Percentiles rank a stretch among this genome's conserved stretches.
Conservation (phyloP, 2,329 filamentous ascomycete genomes). For the Zasmidium angulare region DNA sequence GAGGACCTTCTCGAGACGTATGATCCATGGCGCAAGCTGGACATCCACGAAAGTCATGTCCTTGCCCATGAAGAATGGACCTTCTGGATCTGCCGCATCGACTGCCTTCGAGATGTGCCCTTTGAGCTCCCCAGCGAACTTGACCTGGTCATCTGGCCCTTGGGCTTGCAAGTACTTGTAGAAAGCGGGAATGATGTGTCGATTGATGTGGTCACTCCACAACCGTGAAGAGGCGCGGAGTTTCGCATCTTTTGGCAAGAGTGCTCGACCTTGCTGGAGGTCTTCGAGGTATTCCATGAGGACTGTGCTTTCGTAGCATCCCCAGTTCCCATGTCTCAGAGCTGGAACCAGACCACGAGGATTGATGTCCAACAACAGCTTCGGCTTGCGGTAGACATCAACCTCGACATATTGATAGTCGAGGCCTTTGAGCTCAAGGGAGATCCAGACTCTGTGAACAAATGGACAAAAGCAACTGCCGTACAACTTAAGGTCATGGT, state of each 20-base stretch:
- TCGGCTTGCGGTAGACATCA: conserved; percentile 73
- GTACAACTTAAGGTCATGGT: conserved; percentile 72
- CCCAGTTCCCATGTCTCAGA: conserved; percentile 76
- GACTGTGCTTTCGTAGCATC: conserved; percentile 76
- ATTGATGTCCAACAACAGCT: conserved; percentile 71
- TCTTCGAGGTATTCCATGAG: conserved; percentile 89
- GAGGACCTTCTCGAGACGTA: conserved; percentile 66
- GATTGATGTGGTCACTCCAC: conserved; percentile 81
- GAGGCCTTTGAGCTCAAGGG: conserved; percentile 74
- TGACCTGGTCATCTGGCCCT: conserved; percentile 58
- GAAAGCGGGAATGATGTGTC: conserved; percentile 72
- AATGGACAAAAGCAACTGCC: conserved; percentile 86
- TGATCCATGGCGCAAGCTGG: conserved; percentile 72
- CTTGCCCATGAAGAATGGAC: conserved; percentile 68
- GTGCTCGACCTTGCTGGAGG: conserved; percentile 56
- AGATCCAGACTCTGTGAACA: conserved; percentile 86
- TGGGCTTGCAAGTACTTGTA: conserved; percentile 70
- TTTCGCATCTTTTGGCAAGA: conserved; percentile 67
- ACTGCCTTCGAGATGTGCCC: conserved; percentile 64
- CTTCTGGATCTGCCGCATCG: conserved; percentile 56
- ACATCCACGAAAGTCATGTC: conserved; percentile 67
- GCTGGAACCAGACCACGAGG: conserved; percentile 74
- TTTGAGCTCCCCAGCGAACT: conserved; percentile 62
- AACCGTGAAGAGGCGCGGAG: conserved; percentile 71
- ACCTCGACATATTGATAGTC: conserved; percentile 85